These are phyloP conservation scores for Trichosporon ovoides DNA, from an alignment of 1,284 basidiomycete species.

Conservation along the genomic window DNA sequence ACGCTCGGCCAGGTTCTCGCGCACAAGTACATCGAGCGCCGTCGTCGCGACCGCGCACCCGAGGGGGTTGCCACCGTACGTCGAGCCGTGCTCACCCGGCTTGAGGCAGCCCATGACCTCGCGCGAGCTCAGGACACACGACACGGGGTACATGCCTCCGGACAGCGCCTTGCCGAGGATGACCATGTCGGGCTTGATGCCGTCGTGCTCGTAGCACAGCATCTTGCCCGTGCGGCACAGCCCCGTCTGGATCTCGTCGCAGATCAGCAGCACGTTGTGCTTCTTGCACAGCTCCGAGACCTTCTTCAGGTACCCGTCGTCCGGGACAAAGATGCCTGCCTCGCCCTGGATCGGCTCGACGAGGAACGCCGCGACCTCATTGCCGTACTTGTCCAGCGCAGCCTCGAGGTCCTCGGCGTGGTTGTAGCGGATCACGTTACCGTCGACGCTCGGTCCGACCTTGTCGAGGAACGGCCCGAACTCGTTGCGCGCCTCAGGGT, in stretches of 20 bases:
- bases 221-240: slow-evolving; percentile 49
- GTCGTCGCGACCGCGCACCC: slow-evolving; percentile 91
- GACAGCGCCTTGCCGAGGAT: slow-evolving; percentile 94
- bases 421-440: slow-evolving; percentile 68
- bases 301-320: slow-evolving; percentile 75
- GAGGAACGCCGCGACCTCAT: slow-evolving; percentile 85
- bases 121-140: slow-evolving; percentile 81
- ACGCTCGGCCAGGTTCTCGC: slow-evolving; percentile 75
- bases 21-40: slow-evolving; percentile 78
- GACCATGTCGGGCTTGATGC: slow-evolving; percentile 84
- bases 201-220: slow-evolving; percentile 81
- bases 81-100: slow-evolving; percentile 97
- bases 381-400: slow-evolving; percentile 74
- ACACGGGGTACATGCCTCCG: slow-evolving; percentile 94
- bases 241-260: slow-evolving; percentile 94
- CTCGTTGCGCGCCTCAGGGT: slow-evolving; percentile 77
- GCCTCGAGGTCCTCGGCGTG: slow-evolving; percentile 73
- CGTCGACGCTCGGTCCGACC: slow-evolving; percentile 65
- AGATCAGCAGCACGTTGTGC: slow-evolving; percentile 91
- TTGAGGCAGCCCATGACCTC: slow-evolving; percentile 91
- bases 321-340: slow-evolving; percentile 90
- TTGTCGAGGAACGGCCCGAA: slow-evolving; percentile 87
- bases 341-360: slow-evolving; percentile 98
- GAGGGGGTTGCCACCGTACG: slow-evolving; percentile 91
- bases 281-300: slow-evolving; percentile 82